Conservation (phyloP, 495 filamentous ascomycete genomes). For the Astrocystis sublimbata region DNA sequence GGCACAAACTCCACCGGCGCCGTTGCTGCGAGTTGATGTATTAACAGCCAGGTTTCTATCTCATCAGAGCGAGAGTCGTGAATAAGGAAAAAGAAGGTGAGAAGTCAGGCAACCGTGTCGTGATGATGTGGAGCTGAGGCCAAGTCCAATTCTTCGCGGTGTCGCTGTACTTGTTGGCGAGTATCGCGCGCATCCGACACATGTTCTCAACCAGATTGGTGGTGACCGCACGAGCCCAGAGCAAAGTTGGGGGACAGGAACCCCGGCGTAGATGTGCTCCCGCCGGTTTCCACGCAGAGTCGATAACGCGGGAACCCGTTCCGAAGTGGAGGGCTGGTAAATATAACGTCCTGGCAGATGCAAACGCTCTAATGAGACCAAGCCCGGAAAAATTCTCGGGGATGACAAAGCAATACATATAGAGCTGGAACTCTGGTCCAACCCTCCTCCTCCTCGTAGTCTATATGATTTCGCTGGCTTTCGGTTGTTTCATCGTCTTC, state of each 20-base stretch:
- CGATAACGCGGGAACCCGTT: background rate
- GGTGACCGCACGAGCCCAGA: background rate
- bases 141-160: background rate
- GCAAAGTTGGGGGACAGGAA: background rate
- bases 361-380: constrained; percentile 12
- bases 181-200: constrained; percentile 1
- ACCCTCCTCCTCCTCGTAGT: constrained; percentile 34
- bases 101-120: constrained; percentile 22
- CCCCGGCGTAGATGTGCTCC: background rate
- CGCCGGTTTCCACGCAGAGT: background rate
- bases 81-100: constrained; percentile 32
- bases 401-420: constrained; percentile 32
- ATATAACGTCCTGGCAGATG: constrained; percentile 12
- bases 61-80: constrained; percentile 40
- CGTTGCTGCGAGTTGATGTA: constrained; percentile 36
- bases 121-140: constrained; percentile 25
- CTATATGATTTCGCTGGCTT: constrained; percentile 32
- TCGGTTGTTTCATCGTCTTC: constrained; percentile 21
- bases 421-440: constrained; percentile 25
- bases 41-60: constrained; percentile 40
- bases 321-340: background rate
- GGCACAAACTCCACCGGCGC: constrained; percentile 36
- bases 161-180: constrained; percentile 14
- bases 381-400: constrained; percentile 7
- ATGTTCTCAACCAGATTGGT: constrained; percentile 5